Evolutionary conservation across 805 yeast species (phyloP), one percentile per base, ranked within the genome.

Genomic region (Candida ovalis): DNA sequence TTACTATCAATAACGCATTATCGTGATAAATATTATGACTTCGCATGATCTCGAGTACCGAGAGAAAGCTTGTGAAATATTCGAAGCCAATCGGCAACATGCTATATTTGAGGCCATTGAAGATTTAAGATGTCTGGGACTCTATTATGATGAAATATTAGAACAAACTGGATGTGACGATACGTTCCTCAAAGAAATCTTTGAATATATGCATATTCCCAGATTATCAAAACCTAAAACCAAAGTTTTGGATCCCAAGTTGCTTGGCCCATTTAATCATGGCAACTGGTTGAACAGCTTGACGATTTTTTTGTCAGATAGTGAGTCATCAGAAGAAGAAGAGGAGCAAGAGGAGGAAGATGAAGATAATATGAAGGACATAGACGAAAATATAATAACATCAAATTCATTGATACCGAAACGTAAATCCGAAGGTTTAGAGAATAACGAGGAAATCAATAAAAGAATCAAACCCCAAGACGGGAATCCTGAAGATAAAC

Each of bases 311-410:
- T 8, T 40, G 19, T 21, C 19, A 2, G 44, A 40, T n/a, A 40
- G 22, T 27, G 17, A 42, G 22, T 15, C 4, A 23, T 8, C 17
- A 12, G 27, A 23, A 4, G 33, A 12, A 9, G 43, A 41, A 41
- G 43, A 78, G 57, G 88, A 78, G 48, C 17, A 30, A 7, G 86
- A 84, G 3, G 47, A 49, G 1, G 45, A 30, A 27, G 49, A 52
- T 18, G 44, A 33, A 3, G 51, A 48, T 21, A 18, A 12, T 13
- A n/a, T 13, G 15, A 37, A 12, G 40, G 23, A 21, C n/a, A n/a
- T n/a, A n/a, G n/a, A n/a, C n/a, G n/a, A n/a, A n/a, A n/a, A n/a
- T n/a, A n/a, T n/a, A 21, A 30, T 12, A 27, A 27, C 30, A 27
- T 8, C 30, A 12, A 27, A 12, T 27, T 8, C 8, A 27, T 8